Percentiles rank a stretch among this genome's conserved stretches.
Conservation (phyloP, 768 basidiomycete genomes). For the Albatrellus ellisii region DNA sequence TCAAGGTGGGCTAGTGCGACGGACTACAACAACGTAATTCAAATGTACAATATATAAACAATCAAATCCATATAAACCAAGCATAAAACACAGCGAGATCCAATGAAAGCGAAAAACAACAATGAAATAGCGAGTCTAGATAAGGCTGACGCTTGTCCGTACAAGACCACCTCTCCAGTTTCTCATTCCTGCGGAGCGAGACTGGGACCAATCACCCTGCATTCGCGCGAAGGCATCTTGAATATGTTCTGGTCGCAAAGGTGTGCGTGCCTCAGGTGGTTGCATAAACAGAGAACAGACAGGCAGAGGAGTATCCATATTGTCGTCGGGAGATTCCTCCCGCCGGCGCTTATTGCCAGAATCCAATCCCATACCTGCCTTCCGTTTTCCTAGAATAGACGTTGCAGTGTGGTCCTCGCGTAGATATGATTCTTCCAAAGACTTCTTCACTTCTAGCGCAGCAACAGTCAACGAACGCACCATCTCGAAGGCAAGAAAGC, state of each 20-base stretch:
- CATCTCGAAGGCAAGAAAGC: constrained; percentile 96
- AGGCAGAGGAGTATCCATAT: constrained; percentile 48
- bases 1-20: neutral
- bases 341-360: constrained; percentile 33
- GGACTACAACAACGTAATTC: constrained; percentile 10
- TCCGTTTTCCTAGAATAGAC: constrained; percentile 58
- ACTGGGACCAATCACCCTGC: constrained; percentile 76
- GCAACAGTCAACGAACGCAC: constrained; percentile 86
- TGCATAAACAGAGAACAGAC: constrained; percentile 67
- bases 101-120: no score
- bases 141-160: constrained; percentile 68
- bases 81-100: constrained; percentile 14
- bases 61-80: constrained; percentile 14
- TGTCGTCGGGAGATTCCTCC: constrained; percentile 41
- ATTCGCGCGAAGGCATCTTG: constrained; percentile 86
- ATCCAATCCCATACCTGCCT: constrained; percentile 28
- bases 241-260: constrained; percentile 74
- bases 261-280: constrained; percentile 69
- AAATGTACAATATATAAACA: constrained; percentile 15
- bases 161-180: constrained; percentile 84
- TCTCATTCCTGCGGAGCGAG: constrained; percentile 73
- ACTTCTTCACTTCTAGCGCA: constrained; percentile 72
- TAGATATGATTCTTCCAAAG: constrained; percentile 58
- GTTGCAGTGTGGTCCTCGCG: constrained; percentile 51
- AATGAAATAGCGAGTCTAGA: constrained; percentile 27